A percentile compares a stretch with the other conserved stretches of the same genome.
phyloP scores from a whole-genome alignment of 2,329 filamentous ascomycete genomes.

The Ambrosiella beaveri region DNA sequence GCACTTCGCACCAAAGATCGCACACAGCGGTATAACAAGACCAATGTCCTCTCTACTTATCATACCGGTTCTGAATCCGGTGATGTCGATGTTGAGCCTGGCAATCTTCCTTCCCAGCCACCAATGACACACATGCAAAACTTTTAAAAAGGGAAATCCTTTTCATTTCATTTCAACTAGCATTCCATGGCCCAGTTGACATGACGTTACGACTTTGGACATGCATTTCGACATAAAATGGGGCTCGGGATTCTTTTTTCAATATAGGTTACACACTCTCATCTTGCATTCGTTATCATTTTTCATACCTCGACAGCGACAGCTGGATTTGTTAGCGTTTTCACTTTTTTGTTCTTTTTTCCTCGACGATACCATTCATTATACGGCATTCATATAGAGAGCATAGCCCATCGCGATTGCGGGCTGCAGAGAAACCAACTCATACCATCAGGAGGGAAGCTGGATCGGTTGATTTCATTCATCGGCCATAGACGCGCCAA shows the following conservation, averaged over 20 bases:
- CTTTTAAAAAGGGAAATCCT: background rate
- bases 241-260: constrained; percentile 1
- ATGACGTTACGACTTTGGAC: background rate
- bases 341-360: too few relatives aligned
- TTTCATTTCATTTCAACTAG: background rate
- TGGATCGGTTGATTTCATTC: too few relatives aligned
- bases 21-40: background rate
- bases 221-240: background rate
- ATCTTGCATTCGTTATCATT: background rate
- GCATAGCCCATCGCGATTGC: too few relatives aligned
- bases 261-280: background rate
- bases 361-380: too few relatives aligned
- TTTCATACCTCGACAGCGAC: background rate
- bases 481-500: too few relatives aligned
- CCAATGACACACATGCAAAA: background rate
- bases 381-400: too few relatives aligned
- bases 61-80: background rate
- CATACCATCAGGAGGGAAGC: too few relatives aligned
- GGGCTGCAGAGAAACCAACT: too few relatives aligned
- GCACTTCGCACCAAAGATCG: constrained; percentile 43
- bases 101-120: background rate
- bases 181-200: background rate
- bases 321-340: background rate
- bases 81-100: background rate
- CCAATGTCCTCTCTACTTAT: background rate